Evolutionary conservation across 148 eudicot species (phyloP).

Genomic region (Rhododendron williamsianum): DNA sequence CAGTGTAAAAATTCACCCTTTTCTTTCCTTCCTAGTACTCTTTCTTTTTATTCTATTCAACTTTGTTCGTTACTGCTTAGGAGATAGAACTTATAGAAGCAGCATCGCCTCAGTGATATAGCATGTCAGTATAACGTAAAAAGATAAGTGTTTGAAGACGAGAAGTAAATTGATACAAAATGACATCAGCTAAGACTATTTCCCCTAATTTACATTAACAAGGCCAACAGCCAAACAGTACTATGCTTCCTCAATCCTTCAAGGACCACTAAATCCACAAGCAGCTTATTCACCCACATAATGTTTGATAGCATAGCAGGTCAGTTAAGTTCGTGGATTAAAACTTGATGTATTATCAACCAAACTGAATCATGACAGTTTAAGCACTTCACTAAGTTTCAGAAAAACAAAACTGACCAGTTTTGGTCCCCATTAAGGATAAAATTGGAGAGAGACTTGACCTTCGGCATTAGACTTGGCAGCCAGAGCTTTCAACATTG

Average conservation of each 20-base stretch:
- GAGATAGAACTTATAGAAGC: background rate
- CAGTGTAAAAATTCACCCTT: background rate
- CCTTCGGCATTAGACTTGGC: background rate
- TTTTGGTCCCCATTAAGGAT: background rate
- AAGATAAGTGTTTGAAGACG: background rate
- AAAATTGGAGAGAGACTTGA: background rate
- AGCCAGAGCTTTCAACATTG: background rate
- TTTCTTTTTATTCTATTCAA: background rate
- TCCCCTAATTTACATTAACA: background rate
- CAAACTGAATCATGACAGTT: background rate
- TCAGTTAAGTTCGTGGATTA: background rate
- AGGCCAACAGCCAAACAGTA: background rate
- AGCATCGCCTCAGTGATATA: background rate
- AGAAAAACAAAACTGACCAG: background rate
- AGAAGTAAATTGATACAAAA: background rate
- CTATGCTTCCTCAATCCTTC: background rate
- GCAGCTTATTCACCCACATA: background rate
- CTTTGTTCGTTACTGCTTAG: too few species aligned
- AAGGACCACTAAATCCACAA: background rate
- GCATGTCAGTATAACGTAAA: background rate
- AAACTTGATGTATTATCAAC: background rate
- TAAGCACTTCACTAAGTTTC: background rate
- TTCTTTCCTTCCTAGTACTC: background rate
- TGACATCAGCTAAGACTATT: background rate
- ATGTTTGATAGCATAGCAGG: background rate